These are phyloP conservation scores for Malassezia restricta DNA, from an alignment of 1,284 basidiomycete species.

Conservation along the genomic window DNA sequence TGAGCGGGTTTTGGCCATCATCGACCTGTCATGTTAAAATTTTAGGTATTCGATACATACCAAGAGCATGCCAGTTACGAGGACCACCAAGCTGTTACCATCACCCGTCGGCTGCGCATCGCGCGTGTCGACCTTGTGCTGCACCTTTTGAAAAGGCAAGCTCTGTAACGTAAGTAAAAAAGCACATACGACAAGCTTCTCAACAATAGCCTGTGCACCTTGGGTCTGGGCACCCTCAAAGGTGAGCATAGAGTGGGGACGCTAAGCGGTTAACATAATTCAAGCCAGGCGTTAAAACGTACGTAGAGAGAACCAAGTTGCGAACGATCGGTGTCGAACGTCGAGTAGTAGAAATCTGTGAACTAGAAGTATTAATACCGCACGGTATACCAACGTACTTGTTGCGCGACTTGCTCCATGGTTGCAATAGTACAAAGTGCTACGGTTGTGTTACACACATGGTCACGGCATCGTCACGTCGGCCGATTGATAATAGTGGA, in stretches of 20 bases:
- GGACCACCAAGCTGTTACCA: slow-evolving; percentile 63
- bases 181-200: slow-evolving; percentile 56
- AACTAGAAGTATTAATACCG: slow-evolving; percentile 19
- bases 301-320: slow-evolving; percentile 61
- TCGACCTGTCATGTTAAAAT: slow-evolving; percentile 15
- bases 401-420: slow-evolving; percentile 40
- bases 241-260: slow-evolving; percentile 71
- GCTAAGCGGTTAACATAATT: slow-evolving; percentile 50
- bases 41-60: slow-evolving; percentile 31
- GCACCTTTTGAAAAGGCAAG: slow-evolving; percentile 69
- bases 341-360: slow-evolving; percentile 46
- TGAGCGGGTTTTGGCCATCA: slow-evolving; percentile 23
- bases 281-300: slow-evolving; percentile 40
- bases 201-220: slow-evolving; percentile 57
- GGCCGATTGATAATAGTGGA: background rate
- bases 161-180: slow-evolving; percentile 49
- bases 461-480: background rate
- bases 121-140: slow-evolving; percentile 68
- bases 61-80: slow-evolving; percentile 69
- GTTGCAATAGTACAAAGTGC: slow-evolving; percentile 7
- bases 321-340: slow-evolving; percentile 58
- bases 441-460: background rate
- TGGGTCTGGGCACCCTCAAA: slow-evolving; percentile 63
- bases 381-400: slow-evolving; percentile 10
- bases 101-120: slow-evolving; percentile 77